Evolutionary conservation across 768 basidiomycete genomes (phyloP).

Genomic region (Naganishia antarctica): DNA sequence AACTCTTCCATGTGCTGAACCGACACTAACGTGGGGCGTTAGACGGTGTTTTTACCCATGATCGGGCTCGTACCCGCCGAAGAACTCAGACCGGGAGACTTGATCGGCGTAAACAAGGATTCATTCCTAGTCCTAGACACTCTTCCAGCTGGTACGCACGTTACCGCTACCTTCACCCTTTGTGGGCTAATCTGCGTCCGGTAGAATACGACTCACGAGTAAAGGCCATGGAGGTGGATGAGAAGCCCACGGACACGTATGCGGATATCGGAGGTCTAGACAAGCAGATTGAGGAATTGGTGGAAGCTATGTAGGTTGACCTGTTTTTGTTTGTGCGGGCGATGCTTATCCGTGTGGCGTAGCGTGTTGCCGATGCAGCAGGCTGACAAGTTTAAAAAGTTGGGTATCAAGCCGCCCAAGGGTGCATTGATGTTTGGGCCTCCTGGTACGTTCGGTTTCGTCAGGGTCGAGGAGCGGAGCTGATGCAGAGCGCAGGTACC

Average conservation of each 20-base stretch:
- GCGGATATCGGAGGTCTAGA: slow-evolving; percentile 91
- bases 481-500: slow-evolving; percentile 51
- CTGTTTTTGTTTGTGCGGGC: not conserved
- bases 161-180: too few relatives aligned
- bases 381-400: slow-evolving; percentile 92
- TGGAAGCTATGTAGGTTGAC: slow-evolving; percentile 71
- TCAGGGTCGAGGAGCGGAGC: not conserved
- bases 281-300: slow-evolving; percentile 98
- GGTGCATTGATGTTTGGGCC: slow-evolving; percentile 99
- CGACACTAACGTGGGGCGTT: not conserved
- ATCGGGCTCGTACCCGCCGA: slow-evolving; percentile 95
- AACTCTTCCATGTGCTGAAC: not conserved
- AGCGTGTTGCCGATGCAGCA: slow-evolving; percentile 94
- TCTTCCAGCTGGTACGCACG: slow-evolving; percentile 60
- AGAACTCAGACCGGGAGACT: slow-evolving; percentile 79
- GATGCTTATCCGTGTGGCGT: not conserved
- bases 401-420: slow-evolving; percentile 97
- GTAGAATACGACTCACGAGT: slow-evolving; percentile 95
- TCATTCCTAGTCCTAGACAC: slow-evolving; percentile 95
- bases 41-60: slow-evolving; percentile 93
- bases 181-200: not conserved
- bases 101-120: slow-evolving; percentile 99
- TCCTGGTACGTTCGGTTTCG: slow-evolving; percentile 56
- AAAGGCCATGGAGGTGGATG: slow-evolving; percentile 99
- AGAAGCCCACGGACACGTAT: slow-evolving; percentile 93